Evolutionary conservation across 495 filamentous ascomycete genomes (phyloP).

Genomic region (Talaromyces nanjingensis): DNA sequence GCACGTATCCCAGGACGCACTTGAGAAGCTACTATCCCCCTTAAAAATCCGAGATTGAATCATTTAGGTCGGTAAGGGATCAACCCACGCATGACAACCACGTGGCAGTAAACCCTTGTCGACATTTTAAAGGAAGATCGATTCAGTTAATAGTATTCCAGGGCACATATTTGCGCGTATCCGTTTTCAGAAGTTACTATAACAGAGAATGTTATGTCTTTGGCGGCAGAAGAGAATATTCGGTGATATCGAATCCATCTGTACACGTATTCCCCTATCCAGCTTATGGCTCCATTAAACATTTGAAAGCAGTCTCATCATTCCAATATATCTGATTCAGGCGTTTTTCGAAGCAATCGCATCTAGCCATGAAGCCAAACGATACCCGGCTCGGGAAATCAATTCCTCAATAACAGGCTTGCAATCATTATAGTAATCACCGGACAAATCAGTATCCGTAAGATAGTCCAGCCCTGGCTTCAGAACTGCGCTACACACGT

Average conservation of each 20-base stretch:
- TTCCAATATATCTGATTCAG: not conserved
- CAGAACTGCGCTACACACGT: constrained; percentile 49
- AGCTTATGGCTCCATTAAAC: too few relatives aligned
- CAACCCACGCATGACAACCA: not conserved
- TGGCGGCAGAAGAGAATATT: too few relatives aligned
- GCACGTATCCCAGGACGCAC: too few relatives aligned
- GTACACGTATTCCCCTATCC: too few relatives aligned
- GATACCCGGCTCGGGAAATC: constrained; percentile 69
- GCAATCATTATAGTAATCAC: constrained; percentile 57
- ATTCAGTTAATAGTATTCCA: not conserved
- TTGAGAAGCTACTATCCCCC: too few relatives aligned
- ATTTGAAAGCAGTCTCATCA: too few relatives aligned
- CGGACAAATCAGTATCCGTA: constrained; percentile 37
- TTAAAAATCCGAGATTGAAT: too few relatives aligned
- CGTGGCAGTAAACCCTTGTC: not conserved
- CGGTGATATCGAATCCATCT: too few relatives aligned
- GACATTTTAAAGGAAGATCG: too few relatives aligned
- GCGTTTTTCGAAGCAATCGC: constrained; percentile 30
- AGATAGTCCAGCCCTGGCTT: constrained; percentile 39
- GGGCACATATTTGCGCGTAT: not conserved
- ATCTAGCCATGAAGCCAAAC: constrained; percentile 57
- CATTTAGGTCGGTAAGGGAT: too few relatives aligned
- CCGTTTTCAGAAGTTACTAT: not conserved
- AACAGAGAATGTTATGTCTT: not conserved
- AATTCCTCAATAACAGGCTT: constrained; percentile 60